phyloP scores from a whole-genome alignment of 169 alveolate genomes.

The Babesia bovis region DNA sequence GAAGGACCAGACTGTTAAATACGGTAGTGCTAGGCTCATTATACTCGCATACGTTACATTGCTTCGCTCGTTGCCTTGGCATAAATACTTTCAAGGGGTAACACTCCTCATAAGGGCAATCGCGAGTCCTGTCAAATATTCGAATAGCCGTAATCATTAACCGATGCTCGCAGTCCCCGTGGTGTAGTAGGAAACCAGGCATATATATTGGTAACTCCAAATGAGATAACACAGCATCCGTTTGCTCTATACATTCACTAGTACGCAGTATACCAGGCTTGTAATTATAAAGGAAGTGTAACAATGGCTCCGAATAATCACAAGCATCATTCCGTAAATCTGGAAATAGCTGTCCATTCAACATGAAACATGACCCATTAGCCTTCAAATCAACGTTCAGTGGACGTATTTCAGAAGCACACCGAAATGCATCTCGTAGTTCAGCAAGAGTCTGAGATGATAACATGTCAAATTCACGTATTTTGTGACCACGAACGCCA shows the following conservation, averaged over 20 bases:
- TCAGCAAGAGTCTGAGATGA: conserved; percentile 77
- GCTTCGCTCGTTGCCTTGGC: conserved; percentile 68
- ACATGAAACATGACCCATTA: conserved; percentile 77
- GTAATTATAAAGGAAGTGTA: conserved; percentile 29
- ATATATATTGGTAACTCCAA: conserved; percentile 73
- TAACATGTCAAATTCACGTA: conserved; percentile 79
- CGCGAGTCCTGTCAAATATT: conserved; percentile 61
- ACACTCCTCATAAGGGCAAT: conserved; percentile 68
- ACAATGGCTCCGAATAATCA: conserved; percentile 63
- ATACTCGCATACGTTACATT: conserved; percentile 77
- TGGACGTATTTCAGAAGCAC: conserved; percentile 60
- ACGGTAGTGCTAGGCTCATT: conserved; percentile 70
- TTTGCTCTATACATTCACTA: conserved; percentile 65
- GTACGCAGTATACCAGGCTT: conserved; percentile 65
- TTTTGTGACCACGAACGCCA: conserved; percentile 79
- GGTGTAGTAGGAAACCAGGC: conserved; percentile 77
- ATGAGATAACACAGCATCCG: conserved; percentile 66
- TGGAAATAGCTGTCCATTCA: conserved; percentile 80
- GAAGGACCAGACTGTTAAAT: conserved; percentile 74
- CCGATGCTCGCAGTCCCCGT: conserved; percentile 86
- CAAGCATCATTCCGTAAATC: conserved; percentile 71
- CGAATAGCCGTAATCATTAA: conserved; percentile 75
- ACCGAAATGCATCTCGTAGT: conserved; percentile 74
- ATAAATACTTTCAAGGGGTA: conserved; percentile 79
- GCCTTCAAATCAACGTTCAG: conserved; percentile 20